Evolutionary conservation across 2,329 filamentous ascomycete species (phyloP).

Genomic region (Pseudogymnoascus sp.): DNA sequence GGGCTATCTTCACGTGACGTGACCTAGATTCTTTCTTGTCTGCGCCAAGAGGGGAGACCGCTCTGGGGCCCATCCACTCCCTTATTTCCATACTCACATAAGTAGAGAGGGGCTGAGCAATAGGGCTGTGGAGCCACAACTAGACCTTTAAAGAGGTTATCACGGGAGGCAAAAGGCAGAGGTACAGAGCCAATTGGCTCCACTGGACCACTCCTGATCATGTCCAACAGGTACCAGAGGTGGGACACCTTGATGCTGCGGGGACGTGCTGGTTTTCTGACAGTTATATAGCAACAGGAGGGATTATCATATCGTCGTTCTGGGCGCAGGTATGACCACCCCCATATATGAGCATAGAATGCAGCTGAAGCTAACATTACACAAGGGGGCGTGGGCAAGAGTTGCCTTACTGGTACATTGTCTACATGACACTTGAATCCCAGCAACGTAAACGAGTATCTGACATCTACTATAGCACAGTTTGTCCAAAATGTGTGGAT

Average conservation of each 20-base stretch:
- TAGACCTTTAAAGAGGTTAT: conserved; percentile 2
- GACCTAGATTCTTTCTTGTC: background rate
- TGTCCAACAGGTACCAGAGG: conserved; percentile 11
- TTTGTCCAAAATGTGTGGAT: conserved; percentile 74
- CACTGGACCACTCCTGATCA: background rate
- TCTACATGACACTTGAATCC: conserved; percentile 15
- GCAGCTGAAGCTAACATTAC: background rate
- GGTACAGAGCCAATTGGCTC: conserved; percentile 8
- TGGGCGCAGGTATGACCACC: conserved; percentile 47
- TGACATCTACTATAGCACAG: conserved; percentile 45
- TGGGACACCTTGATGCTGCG: background rate
- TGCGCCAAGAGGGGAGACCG: background rate
- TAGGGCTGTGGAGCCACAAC: conserved; percentile 7
- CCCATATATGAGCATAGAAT: background rate
- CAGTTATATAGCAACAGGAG: conserved; percentile 33
- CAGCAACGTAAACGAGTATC: conserved; percentile 11
- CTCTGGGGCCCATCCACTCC: conserved; percentile 6
- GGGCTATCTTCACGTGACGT: conserved; percentile 1
- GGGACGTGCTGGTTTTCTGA: conserved; percentile 9
- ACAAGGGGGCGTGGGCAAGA: conserved; percentile 65
- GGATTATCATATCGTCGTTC: conserved; percentile 60
- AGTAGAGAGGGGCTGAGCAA: conserved; percentile 5
- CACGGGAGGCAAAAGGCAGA: background rate
- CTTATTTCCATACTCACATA: conserved; percentile 4
- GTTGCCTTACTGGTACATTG: conserved; percentile 60